Evolutionary conservation across 257 asterid genomes (phyloP), one percentile per base, ranked within the genome.

Genomic region (Mitragyna speciosa): DNA sequence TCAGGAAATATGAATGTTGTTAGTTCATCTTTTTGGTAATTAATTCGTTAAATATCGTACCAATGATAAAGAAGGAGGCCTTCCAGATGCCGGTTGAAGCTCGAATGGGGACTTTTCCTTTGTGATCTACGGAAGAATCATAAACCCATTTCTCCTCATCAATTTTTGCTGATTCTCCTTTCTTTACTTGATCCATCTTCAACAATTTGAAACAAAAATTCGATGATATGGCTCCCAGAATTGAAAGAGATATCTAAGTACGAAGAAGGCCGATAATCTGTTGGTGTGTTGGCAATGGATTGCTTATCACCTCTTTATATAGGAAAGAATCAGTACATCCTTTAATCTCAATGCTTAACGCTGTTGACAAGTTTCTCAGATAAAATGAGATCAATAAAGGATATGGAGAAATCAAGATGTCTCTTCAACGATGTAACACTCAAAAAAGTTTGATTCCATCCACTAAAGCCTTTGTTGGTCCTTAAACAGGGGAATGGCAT

Each of bases 11-110:
- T 63, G 68, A 28, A 63, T 28, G 15, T 19, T 17, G 19, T 47
- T 12, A 45, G 75, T 5, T 36, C 39, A 36, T 36, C 4, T 36
- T 36, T 36, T 36, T 36, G 39, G 15, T 19, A 36, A 19, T 47
- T 12, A 45, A 59, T 5, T 71, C 41, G 22, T 47, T 71, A 45
- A 12, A n/a, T 8, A n/a, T 5, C 82, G 28, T 90, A 94, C 98
- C 97, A 48, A 96, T 86, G 48, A 94, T 96, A 87, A 92, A 94
- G 79, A 90, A 87, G 63, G 99, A 88, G 66, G 98, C 99, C 80
- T 83, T 94, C 99, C 99, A 96, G 45, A 89, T 89, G 67, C 98
- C 98, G 64, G 99, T 96, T 10, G 97, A 86, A 76, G 89, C 86
- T 20, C 99, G 88, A 9, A 83, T 85, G 47, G 99, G 98, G 80